phyloP scores from a whole-genome alignment of 2,329 filamentous ascomycete genomes.

The Verticillium longisporum region DNA sequence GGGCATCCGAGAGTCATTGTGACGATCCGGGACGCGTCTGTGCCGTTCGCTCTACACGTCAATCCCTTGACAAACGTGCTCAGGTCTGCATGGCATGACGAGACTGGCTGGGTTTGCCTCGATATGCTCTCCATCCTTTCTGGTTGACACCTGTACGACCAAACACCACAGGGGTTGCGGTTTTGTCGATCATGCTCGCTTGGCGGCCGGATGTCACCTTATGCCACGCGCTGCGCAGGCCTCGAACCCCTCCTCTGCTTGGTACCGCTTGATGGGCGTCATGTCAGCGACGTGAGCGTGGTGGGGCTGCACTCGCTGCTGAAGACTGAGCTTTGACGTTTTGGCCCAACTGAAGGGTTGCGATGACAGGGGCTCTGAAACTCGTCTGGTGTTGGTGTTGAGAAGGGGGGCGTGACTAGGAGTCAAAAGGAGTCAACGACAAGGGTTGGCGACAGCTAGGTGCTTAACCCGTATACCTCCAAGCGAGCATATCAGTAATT shows the following conservation, averaged over 20 bases:
- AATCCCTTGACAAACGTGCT: not conserved
- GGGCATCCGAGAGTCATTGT: not conserved
- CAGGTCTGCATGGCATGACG: not conserved
- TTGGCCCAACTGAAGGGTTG: not conserved
- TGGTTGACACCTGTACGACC: not conserved
- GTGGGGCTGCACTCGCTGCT: not conserved
- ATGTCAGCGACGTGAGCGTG: not conserved
- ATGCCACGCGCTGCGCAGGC: not conserved
- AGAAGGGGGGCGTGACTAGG: not conserved
- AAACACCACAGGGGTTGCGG: not conserved
- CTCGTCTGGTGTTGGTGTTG: not conserved
- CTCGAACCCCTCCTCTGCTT: not conserved
- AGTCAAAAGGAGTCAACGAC: not conserved
- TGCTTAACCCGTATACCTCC: not conserved
- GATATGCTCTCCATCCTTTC: not conserved
- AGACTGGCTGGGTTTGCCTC: not conserved
- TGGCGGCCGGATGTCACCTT: not conserved
- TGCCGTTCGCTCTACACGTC: no score
- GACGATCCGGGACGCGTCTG: no score
- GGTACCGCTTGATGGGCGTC: not conserved
- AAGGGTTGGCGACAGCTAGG: not conserved
- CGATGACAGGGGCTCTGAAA: slow-evolving; percentile 3
- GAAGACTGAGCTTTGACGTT: not conserved
- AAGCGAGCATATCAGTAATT: no score
- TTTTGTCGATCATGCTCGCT: not conserved